Base-by-base conservation (phyloP, 768 basidiomycete species). In the Xerocomus spinulosus region DNA sequence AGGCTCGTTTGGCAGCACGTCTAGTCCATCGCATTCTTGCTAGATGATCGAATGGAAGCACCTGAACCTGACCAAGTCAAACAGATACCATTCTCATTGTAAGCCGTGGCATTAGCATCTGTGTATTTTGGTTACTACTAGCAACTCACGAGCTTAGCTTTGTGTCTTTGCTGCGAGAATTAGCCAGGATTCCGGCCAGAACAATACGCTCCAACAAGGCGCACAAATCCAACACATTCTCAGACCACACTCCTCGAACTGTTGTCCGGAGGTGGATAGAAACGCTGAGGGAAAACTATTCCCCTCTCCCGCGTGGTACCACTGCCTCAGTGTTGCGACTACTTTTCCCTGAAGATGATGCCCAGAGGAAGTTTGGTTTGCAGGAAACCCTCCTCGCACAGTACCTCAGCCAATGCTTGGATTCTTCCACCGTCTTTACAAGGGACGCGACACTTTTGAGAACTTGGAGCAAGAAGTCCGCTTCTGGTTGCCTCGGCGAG, bases 311-410 rank as follows among this genome's bases (percentile, higher is more conserved):
- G 0, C 59, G 61, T 0, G 74, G 77, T 4, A 82, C 80, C 0
- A 80, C 82, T 9, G 70, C 74, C 13, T 74, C 76, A 5, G 66
- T 90, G 25, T 83, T 94, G 57, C 78, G 81, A 7, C 66, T 92
- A 5, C 69, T 95, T n/a, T 94, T 93, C 59, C 92, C 93, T 0
- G 83, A 93, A 51, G 82, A 90, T 48, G 89, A 93, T 50, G 57
- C 70, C 1, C 66, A 76, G 14, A 73, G 93, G 20, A 80, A 81
- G 62, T 94, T 85, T 56, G 79, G 81, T 28, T 71, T 92, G 59
- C 80, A 86, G 61, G 90, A 92, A 68, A 68, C 71, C 13, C 74
- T 68, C 28, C 73, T 94, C 17, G 74, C 76, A 1, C 61, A 67
- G 10, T 63, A 73, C 24, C 70, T 94, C 0, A 71, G 73, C 2